Evolutionary conservation across 768 basidiomycete genomes (phyloP).

Genomic region (Exsudoporus frostii): DNA sequence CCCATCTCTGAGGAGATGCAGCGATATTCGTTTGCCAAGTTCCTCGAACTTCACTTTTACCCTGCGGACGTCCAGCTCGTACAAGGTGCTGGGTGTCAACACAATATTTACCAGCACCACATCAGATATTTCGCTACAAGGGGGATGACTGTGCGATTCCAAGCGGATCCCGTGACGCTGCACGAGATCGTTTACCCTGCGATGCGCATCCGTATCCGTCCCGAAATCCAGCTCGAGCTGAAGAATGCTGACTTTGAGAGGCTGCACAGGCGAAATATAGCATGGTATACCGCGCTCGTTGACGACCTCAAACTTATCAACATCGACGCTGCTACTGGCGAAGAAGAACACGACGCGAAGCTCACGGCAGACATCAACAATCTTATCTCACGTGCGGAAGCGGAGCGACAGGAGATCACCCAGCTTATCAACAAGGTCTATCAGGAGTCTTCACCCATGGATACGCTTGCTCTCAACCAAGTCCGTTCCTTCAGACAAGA

Average conservation of each 20-base stretch:
- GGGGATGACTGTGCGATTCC: constrained; percentile 85
- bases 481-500: constrained; percentile 88
- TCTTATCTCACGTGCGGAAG: constrained; percentile 70
- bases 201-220: constrained; percentile 77
- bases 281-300: constrained; percentile 73
- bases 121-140: constrained; percentile 85
- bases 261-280: constrained; percentile 64
- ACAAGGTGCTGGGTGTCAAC: constrained; percentile 87
- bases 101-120: constrained; percentile 93
- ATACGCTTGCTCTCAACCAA: constrained; percentile 84
- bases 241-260: constrained; percentile 90
- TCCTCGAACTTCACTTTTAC: constrained; percentile 94
- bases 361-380: constrained; percentile 61
- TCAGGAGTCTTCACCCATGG: constrained; percentile 72
- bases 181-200: constrained; percentile 91
- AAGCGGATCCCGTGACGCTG: constrained; percentile 75
- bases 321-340: constrained; percentile 77
- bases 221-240: constrained; percentile 83
- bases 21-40: constrained; percentile 92
- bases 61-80: constrained; percentile 81
- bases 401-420: constrained; percentile 70
- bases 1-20: constrained; percentile 90
- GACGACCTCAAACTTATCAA: constrained; percentile 74
- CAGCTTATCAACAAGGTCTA: constrained; percentile 77
- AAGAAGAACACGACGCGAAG: constrained; percentile 64